Evolutionary conservation across 164 flowering plant genomes (phyloP).

Genomic region (Vitis rupestris): DNA sequence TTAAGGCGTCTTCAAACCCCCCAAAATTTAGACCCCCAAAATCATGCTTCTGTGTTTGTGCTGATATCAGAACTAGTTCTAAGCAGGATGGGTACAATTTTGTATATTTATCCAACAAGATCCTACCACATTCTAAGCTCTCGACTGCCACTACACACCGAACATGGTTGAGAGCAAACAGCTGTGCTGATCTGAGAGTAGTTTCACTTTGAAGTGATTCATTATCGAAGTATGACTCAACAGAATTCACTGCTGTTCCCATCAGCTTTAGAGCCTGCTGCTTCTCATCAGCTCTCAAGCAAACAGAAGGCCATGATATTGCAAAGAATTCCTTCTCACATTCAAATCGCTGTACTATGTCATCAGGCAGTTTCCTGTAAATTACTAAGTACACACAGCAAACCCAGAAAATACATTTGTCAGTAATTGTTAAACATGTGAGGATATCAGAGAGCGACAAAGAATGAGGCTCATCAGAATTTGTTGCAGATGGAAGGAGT

Average conservation of each 20-base stretch:
- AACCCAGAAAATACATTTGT: slow-evolving; percentile 79
- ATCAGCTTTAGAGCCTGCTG: slow-evolving; percentile 43
- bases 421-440: slow-evolving; percentile 55
- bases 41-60: slow-evolving; percentile 34
- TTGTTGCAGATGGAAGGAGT: slow-evolving; percentile 26
- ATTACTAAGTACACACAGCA: slow-evolving; percentile 71
- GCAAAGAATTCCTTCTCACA: slow-evolving; percentile 52
- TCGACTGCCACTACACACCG: slow-evolving; percentile 50
- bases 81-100: slow-evolving; percentile 61
- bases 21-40: slow-evolving; percentile 24
- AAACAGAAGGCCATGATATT: slow-evolving; percentile 66
- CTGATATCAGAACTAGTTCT: slow-evolving; percentile 59
- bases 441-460: slow-evolving; percentile 45
- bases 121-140: slow-evolving; percentile 31
- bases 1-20: slow-evolving; percentile 64
- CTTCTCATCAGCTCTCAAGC: slow-evolving; percentile 44
- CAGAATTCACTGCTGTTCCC: slow-evolving; percentile 42
- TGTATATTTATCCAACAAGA: slow-evolving; percentile 48
- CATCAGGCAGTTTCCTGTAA: slow-evolving; percentile 78
- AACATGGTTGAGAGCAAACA: slow-evolving; percentile 60
- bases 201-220: slow-evolving; percentile 24
- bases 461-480: slow-evolving; percentile 25
- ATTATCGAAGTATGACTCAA: slow-evolving; percentile 20
- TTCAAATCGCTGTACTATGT: slow-evolving; percentile 56
- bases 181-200: slow-evolving; percentile 34